These are phyloP conservation scores for Pichia sp. DNA, from an alignment of 1,139 yeast species.

Conservation along the genomic window DNA sequence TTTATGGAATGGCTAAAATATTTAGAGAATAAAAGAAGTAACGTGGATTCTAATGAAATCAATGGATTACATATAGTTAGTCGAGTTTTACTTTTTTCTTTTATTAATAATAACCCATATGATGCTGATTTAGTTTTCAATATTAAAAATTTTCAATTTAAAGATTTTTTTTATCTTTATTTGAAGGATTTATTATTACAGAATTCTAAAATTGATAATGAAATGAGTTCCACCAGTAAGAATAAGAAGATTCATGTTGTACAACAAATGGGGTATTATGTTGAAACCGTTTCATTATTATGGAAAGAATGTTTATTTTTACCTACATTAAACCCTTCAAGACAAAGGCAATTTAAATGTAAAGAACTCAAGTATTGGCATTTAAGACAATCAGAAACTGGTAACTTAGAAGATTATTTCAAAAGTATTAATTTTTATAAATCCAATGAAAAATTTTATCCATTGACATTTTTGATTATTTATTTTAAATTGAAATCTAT, in stretches of 20 bases:
- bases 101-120: conserved; percentile 27
- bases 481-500: conserved; percentile 53
- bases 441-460: conserved; percentile 7
- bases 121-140: conserved; percentile 53
- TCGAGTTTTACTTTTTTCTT: conserved; percentile 43
- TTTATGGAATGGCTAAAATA: conserved; percentile 36
- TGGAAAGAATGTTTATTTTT: conserved; percentile 11
- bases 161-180: conserved; percentile 21
- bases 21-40: conserved; percentile 21
- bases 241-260: background rate
- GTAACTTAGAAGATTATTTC: conserved; percentile 13
- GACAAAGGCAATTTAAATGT: conserved; percentile 71
- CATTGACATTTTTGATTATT: conserved; percentile 11
- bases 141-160: conserved; percentile 12
- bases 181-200: conserved; percentile 13
- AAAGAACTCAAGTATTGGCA: conserved; percentile 64
- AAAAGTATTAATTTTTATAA: conserved; percentile 5
- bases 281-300: conserved; percentile 13
- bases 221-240: background rate
- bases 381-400: conserved; percentile 46
- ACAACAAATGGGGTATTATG: conserved; percentile 11
- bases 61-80: conserved; percentile 44
- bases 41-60: conserved; percentile 24
- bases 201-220: conserved; percentile 16
- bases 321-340: conserved; percentile 49